Base-by-base conservation (phyloP, 2,329 filamentous ascomycete genomes). In the Fusarium robinianum region DNA sequence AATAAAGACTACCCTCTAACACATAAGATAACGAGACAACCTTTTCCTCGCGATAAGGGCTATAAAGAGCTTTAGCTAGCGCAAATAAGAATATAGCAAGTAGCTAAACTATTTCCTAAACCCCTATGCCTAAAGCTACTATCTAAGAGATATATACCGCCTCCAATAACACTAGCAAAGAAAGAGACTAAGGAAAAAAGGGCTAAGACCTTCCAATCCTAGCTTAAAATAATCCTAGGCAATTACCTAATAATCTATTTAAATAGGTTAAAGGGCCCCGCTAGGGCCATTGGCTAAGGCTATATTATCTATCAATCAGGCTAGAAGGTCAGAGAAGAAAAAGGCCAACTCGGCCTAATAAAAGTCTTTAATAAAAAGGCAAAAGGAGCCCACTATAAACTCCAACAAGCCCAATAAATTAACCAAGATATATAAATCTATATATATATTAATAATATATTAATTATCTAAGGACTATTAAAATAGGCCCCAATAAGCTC, bases 371-470 rank as follows among this genome's bases (percentile, higher is more conserved):
- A 33, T 12, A 18, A 18, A 9, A 18, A 33, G 30, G 30, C n/a
- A 6, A 12, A 33, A 21, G 30, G 30, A 21, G 30, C 30, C 15
- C 30, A 18, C 5, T 7, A 33, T 21, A 18, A 18, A 6, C 30
- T 33, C 15, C 25, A n/a, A 6, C 25, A 12, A 6, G 30, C 33
- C 22, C 14, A 15, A 3, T 3, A 12, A 3, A 26, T 36, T 5
- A 18, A 14, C 11, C 33, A 18, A 19, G 15, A 8, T 2, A 17
- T 14, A 18, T 23, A 26, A 18, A 26, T 37, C 22, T 23, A 26
- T 25, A 16, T 23, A 9, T 39, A 25, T 25, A 31, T 39, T 5
- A 25, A 39, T 19, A 39, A 30, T n/a, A 39, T 25, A 19, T 30
- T 17, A 9, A 16, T 39, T 8, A 39, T 39, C 24, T 11, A 16